phyloP scores from a whole-genome alignment of 139 green algal genomes.

The Chlamydomonas sp. region DNA sequence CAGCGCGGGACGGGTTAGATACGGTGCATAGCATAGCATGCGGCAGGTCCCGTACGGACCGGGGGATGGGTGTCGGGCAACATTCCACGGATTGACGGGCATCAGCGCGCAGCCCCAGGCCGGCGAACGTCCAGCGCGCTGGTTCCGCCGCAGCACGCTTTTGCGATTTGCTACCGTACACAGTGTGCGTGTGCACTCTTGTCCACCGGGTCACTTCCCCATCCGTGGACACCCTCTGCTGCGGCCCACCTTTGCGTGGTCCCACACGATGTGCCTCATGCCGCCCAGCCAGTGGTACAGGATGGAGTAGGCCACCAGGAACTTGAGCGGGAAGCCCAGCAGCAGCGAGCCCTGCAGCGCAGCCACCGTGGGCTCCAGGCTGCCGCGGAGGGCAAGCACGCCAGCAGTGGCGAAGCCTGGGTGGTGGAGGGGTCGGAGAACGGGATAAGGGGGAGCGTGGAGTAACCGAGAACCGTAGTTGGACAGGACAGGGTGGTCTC shows the following conservation, averaged over 20 bases:
- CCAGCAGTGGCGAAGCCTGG: slow-evolving; percentile 73
- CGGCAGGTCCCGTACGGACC: too few species aligned
- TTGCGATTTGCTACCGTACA: too few species aligned
- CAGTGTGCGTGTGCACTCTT: background rate
- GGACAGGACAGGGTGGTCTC: too few species aligned
- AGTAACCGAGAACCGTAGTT: background rate
- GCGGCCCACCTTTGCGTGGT: slow-evolving; percentile 78
- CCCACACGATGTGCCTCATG: slow-evolving; percentile 88
- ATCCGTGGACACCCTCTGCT: slow-evolving; percentile 49
- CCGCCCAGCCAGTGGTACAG: slow-evolving; percentile 93
- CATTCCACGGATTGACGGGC: too few species aligned
- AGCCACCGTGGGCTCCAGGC: slow-evolving; percentile 71
- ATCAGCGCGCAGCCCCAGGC: too few species aligned
- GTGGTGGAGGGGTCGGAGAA: background rate
- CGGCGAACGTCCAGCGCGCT: too few species aligned
- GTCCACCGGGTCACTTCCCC: background rate
- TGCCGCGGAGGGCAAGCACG: slow-evolving; percentile 75
- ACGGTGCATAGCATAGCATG: background rate
- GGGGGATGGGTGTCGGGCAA: too few species aligned
- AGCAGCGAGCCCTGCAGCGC: slow-evolving; percentile 50
- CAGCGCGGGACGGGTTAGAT: background rate
- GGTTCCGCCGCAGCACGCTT: too few species aligned
- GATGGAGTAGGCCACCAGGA: slow-evolving; percentile 81
- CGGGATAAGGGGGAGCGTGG: background rate
- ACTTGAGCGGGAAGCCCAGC: slow-evolving; percentile 39